These are phyloP conservation scores for Salvia sclarea DNA, from an alignment of 305 asterid genomes.

Conservation along the genomic window DNA sequence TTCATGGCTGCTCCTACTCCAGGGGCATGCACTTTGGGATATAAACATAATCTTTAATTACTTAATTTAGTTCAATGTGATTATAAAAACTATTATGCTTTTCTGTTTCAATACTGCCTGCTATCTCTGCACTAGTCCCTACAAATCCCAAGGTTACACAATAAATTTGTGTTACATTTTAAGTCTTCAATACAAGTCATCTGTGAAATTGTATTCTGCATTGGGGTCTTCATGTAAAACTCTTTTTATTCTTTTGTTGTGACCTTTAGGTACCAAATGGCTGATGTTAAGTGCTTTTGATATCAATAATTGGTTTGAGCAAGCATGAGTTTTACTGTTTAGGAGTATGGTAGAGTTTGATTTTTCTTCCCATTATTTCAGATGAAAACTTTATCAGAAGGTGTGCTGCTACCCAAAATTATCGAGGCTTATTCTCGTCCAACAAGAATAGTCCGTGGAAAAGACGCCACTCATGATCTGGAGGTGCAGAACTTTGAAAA, in stretches of 20 bases:
- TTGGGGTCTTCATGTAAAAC: neutral
- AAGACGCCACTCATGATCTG: constrained; percentile 57
- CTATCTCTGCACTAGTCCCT: neutral
- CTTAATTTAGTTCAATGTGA: neutral
- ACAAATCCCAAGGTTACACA: neutral
- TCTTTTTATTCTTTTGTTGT: neutral
- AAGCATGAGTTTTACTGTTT: neutral
- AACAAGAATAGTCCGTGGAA: constrained; percentile 90
- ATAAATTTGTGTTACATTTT: neutral
- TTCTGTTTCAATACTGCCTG: neutral
- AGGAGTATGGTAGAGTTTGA: constrained; percentile 2
- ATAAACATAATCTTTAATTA: neutral
- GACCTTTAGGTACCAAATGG: constrained; percentile 15
- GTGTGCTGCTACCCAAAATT: constrained; percentile 67
- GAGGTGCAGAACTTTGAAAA: constrained; percentile 50
- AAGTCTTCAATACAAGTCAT: neutral
- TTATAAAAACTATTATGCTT: neutral
- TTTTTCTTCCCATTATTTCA: constrained; percentile 31
- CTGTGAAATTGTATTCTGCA: constrained; percentile 1
- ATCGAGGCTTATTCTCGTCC: constrained; percentile 99
- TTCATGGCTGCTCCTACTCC: constrained; percentile 1
- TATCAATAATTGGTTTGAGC: constrained; percentile 5
- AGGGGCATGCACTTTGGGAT: neutral
- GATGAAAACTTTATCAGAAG: constrained; percentile 78
- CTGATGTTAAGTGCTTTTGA: constrained; percentile 19